phyloP scores from a whole-genome alignment of 108 stramenopile genomes.

The Nitzschia sp. region DNA sequence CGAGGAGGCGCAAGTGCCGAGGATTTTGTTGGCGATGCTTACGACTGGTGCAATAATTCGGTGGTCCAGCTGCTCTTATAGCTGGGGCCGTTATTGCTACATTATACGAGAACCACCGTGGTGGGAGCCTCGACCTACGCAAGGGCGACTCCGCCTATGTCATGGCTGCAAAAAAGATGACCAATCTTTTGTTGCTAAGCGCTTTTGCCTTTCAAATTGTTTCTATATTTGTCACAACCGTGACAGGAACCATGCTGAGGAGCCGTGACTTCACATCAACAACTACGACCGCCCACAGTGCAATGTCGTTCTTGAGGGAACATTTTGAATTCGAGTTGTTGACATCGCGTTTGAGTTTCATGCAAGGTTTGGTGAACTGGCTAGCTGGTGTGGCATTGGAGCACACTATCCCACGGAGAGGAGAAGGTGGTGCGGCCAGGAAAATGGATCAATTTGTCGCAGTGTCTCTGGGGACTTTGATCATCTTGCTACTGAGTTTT shows the following conservation, averaged over 20 bases:
- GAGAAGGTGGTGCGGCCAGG: constrained; percentile 23
- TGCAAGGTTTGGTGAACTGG: constrained; percentile 63
- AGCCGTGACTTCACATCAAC: constrained; percentile 14
- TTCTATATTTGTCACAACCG: constrained; percentile 52
- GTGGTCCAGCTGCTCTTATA: constrained; percentile 56
- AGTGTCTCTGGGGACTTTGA: constrained; percentile 23
- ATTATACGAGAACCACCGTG: constrained; percentile 27
- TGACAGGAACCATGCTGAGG: constrained; percentile 51
- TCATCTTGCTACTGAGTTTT: constrained; percentile 44
- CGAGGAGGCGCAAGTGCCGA: too few species aligned
- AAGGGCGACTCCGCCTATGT: constrained; percentile 20
- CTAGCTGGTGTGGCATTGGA: constrained; percentile 46
- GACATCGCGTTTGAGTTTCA: constrained; percentile 42
- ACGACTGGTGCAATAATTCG: constrained; percentile 39
- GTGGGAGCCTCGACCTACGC: not conserved
- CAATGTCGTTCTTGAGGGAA: not conserved
- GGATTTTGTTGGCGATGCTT: not conserved
- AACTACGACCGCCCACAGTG: not conserved
- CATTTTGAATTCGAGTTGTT: constrained; percentile 44
- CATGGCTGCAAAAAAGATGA: constrained; percentile 34
- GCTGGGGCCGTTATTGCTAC: constrained; percentile 62
- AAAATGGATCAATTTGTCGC: constrained; percentile 50
- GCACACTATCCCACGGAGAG: constrained; percentile 26
- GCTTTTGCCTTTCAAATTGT: constrained; percentile 52
- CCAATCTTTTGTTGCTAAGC: constrained; percentile 36